Conservation (phyloP, 139 green algal species). For the Coccomyxa sp. region DNA sequence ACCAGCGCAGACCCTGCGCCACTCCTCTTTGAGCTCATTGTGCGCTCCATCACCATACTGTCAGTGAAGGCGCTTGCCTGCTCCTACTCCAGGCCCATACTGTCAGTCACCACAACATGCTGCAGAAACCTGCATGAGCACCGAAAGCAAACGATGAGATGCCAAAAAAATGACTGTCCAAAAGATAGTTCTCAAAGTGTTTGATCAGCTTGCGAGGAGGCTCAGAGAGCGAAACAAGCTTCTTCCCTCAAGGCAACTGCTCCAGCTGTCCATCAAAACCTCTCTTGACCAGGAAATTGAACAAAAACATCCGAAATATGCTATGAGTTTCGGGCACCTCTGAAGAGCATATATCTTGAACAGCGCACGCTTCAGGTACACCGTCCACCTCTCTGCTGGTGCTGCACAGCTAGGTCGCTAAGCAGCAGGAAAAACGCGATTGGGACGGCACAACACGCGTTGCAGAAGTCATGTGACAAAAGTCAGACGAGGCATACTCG, state of each 20-base stretch:
- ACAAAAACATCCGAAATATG: too few relatives aligned
- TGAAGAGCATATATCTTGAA: too few relatives aligned
- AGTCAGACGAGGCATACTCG: too few relatives aligned
- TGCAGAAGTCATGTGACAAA: background rate
- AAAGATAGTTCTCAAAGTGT: background rate
- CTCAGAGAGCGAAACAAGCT: background rate
- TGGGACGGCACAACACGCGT: too few relatives aligned
- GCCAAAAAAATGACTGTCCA: background rate
- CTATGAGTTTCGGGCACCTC: too few relatives aligned
- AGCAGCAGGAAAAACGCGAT: too few relatives aligned
- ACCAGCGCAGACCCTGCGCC: background rate
- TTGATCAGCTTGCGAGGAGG: background rate
- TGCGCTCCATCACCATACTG: background rate
- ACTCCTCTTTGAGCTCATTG: background rate
- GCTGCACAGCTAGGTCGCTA: too few relatives aligned
- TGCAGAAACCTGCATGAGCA: background rate
- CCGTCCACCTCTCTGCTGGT: too few relatives aligned
- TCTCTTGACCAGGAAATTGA: too few relatives aligned
- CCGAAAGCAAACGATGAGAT: background rate
- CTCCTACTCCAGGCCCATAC: background rate
- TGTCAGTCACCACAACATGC: background rate
- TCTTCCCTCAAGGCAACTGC: too few relatives aligned
- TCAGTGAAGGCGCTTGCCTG: background rate
- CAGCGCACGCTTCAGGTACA: too few relatives aligned
- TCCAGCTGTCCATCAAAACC: too few relatives aligned